Evolutionary conservation across 108 stramenopile species (phyloP), one percentile per base, ranked within the genome.

Genomic region (Epithemia pelagica): DNA sequence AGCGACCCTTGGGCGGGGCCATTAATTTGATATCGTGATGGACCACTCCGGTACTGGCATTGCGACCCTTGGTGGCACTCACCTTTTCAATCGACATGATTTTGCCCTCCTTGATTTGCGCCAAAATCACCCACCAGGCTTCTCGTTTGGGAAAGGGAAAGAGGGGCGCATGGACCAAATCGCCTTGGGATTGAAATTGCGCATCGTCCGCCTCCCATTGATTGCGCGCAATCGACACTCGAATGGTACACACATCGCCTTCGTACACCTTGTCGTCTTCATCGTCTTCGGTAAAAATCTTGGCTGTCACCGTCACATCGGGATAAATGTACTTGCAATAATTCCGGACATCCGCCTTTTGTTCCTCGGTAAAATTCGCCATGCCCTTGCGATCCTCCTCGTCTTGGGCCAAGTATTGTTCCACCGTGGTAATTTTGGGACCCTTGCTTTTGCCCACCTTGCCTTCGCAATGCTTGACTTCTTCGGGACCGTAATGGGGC

Each of bases 81-180:
- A 95, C 83, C 84, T 96, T 94, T 68, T 96, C 93, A 66, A 93
- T 92, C 66, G 81, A 78, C 62, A 97, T 93, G 56, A 95, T 94
- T 71, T 95, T 95, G 28, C 96, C 91, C 70, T 95, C 84, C 32
- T 77, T 80, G 20, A 66, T 23, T n/a, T 94, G 95, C 52, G 88
- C 91, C 25, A 99, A 78, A 62, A 96, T 78, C 66, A 97, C 80
- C 96, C 96, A 97, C 97, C 96, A 99, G 1, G 91, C 90, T 74
- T 97, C 98, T 63, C 86, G 79, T 54, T 89, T 83, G 28, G 92
- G 82, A 70, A 75, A 90, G 19, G 96, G 96, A 71, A 96, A 97
- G 54, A 62, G 72, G 0, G 96, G 96, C 28, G 96, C 96, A 69
- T 97, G 93, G 33, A 96, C 95, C 26, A 95, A 76, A 26, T 86